Percentiles rank a stretch among this genome's conserved stretches.
phyloP scores from a whole-genome alignment of 768 basidiomycete genomes.

The Termitomyces sp. region DNA sequence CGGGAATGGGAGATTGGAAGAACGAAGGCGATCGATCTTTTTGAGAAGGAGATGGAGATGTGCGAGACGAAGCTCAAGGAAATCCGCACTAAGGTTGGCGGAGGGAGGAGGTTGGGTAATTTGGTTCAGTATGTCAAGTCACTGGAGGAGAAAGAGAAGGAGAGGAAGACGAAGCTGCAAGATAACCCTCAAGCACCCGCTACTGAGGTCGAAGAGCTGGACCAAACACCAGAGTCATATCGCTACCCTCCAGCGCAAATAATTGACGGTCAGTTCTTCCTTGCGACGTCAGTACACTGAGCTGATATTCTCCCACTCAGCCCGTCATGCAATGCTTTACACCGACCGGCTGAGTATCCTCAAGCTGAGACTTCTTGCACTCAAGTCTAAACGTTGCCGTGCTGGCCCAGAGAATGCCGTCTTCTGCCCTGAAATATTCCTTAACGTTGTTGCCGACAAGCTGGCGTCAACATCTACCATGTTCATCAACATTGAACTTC shows the following conservation, averaged over 20 bases:
- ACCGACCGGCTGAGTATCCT: constrained; percentile 76
- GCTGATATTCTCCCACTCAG: constrained; percentile 33
- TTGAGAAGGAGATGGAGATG: constrained; percentile 78
- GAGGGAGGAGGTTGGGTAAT: constrained; percentile 68
- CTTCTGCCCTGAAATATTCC: constrained; percentile 95
- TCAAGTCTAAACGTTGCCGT: constrained; percentile 87
- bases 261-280: constrained; percentile 66
- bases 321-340: constrained; percentile 89
- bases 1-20: constrained; percentile 91
- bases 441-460: constrained; percentile 95
- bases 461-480: constrained; percentile 92
- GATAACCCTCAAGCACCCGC: constrained; percentile 25
- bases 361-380: constrained; percentile 78
- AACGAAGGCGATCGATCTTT: constrained; percentile 65
- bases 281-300: neutral
- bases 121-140: constrained; percentile 78
- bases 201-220: constrained; percentile 22
- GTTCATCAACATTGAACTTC: constrained; percentile 98
- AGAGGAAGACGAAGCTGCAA: constrained; percentile 49
- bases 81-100: constrained; percentile 85
- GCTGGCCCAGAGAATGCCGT: constrained; percentile 83
- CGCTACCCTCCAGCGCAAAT: constrained; percentile 90
- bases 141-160: constrained; percentile 73
- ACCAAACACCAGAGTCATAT: constrained; percentile 63
- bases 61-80: constrained; percentile 86